Evolutionary conservation across 805 yeast species (phyloP), one percentile per base, ranked within the genome.

Genomic region (Scheffersomyces coipomensis): DNA sequence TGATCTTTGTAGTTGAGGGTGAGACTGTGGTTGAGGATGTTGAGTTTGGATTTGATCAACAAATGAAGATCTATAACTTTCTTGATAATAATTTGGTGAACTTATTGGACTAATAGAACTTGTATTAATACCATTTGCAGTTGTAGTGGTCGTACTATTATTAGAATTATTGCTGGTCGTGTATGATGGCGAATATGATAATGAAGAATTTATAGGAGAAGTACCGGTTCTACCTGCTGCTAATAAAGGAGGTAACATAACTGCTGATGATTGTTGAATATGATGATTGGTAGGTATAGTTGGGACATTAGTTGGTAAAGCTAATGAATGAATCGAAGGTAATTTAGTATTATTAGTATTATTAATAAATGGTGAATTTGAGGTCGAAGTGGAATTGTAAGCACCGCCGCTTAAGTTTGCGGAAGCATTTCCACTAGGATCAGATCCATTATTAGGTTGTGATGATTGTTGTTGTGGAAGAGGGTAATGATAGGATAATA

Each of bases 321-420:
- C 51, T 32, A 65, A 61, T 32, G 64, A 53, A 39, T 56, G 63
- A 36, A 66, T 64, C 17, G 68, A 55, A 17, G 72, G 73, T 21
- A 66, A 55, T 33, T 41, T 46, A 25, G 30, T 27, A 13, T 5
- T 27, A 15, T 27, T 27, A 11, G 38, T 34, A 3, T 21, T 21
- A 21, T 7, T 7, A 9, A 9, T 21, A 21, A 9, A 7, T 21
- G 23, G 23, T 21, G 9, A 6, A 21, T 6, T 21, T 21, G 23
- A 9, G 9, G 6, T 21, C n/a, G n/a, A n/a, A 21, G 9, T 21
- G 9, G 9, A 9, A 21, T 21, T 21, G 23, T 21, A 7, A 21
- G 23, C 9, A 9, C 23, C 9, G 23, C 23, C 23, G 23, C 9
- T 9, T 9, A 21, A 9, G 23, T 21, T 21, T 6, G 17, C 7